These are phyloP conservation scores for Circinella umbellata DNA, from an alignment of 371 early-diverging fungal species.

Conservation along the genomic window DNA sequence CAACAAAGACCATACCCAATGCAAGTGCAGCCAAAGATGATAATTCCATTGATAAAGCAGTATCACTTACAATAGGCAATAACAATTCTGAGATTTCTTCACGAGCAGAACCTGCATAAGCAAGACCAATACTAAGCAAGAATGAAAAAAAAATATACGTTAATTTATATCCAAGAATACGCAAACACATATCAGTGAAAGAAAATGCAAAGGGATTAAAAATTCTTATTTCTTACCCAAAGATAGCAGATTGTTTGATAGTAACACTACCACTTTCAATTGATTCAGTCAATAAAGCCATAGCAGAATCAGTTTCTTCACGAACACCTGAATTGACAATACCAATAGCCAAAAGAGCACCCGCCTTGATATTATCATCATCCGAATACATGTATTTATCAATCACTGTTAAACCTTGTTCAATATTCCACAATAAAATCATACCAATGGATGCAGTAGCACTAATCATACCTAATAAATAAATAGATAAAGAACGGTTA, in stretches of 20 bases:
- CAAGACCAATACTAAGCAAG: constrained; percentile 81
- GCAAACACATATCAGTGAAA: background rate
- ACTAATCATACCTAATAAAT: constrained; percentile 79
- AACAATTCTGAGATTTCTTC: constrained; percentile 86
- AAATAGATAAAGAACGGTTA: background rate
- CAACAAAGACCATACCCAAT: constrained; percentile 91
- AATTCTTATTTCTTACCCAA: constrained; percentile 55
- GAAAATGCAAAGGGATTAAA: background rate
- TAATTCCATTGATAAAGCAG: constrained; percentile 86
- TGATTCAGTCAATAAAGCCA: constrained; percentile 89
- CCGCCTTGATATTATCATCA: constrained; percentile 95
- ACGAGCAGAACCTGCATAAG: constrained; percentile 92
- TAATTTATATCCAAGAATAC: background rate
- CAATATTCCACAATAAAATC: constrained; percentile 94
- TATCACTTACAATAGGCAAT: constrained; percentile 85
- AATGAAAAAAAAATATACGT: background rate
- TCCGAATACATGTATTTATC: constrained; percentile 92
- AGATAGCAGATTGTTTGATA: constrained; percentile 68
- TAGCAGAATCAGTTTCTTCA: constrained; percentile 92
- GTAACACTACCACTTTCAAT: constrained; percentile 61
- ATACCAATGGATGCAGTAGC: constrained; percentile 95
- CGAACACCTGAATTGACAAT: constrained; percentile 89
- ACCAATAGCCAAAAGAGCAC: constrained; percentile 94
- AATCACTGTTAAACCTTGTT: constrained; percentile 86
- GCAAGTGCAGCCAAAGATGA: constrained; percentile 90